Evolutionary conservation across 345 rosid species (phyloP), one percentile per base, ranked within the genome.

Genomic region (Hibiscus tridactylites): DNA sequence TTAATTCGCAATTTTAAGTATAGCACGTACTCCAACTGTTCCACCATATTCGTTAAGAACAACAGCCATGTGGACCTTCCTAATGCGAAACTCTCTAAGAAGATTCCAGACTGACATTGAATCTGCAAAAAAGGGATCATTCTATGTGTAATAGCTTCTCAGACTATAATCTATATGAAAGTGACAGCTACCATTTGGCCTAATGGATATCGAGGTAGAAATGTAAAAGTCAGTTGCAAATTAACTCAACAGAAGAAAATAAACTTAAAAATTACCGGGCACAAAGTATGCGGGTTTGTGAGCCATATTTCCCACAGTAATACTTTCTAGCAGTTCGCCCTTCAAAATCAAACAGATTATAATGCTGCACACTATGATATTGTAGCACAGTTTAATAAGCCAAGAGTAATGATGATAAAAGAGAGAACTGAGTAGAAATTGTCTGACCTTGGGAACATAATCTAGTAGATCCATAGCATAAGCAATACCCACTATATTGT

Each of bases 41-140:
- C 99, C 99, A 71, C 98, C 99, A 74, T 92, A 95, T 79, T 90
- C 98, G 29, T 95, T 95, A 56, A 95, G 98, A 71, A 92, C 99
- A 71, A 95, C 97, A 52, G 96, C 98, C 97, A 95, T 92, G 84
- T 95, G 97, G 80, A 95, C 98, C 86, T 95, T 95, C 81, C 97
- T 88, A 82, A 92, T 95, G 70, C 98, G 91, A 54, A 95, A 92
- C 82, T 95, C 99, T 82, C 98, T 88, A 61, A 95, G 97, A 83
- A 95, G 97, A 85, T 95, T 92, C 98, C 99, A 92, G 78, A 92
- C 99, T n/a, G 97, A 92, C 99, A 95, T 95, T 67, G 99, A 92
- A 88, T 92, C 99, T 92, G 91, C 83, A 84, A 76, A 73, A 42
- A 72, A 68, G 33, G 6, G 61, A 78, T 66, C 60, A 26, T 46